A percentile compares a stretch with the other conserved stretches of the same genome.
These are phyloP conservation scores for Pyrenopolyporus hunteri DNA, from an alignment of 495 filamentous ascomycete genomes.

Conservation along the genomic window DNA sequence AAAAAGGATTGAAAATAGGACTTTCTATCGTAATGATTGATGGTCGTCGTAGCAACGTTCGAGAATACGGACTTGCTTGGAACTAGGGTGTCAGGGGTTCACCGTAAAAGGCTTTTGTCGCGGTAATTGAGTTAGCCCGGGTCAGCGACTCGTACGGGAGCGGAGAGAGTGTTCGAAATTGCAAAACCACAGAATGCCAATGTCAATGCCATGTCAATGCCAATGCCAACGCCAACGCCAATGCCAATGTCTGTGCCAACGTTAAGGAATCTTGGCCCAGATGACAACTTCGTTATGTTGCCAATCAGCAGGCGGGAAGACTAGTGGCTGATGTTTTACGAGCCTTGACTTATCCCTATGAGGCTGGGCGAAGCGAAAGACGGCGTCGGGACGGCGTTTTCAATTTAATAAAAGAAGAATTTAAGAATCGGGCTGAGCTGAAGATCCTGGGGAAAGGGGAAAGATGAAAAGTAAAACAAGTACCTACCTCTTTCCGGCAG, in stretches of 20 bases:
- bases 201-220: too few relatives aligned
- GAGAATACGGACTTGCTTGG: background rate
- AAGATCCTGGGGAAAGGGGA: conserved; percentile 35
- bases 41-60: conserved; percentile 18
- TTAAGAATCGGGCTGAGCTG: background rate
- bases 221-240: too few relatives aligned
- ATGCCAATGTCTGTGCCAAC: too few relatives aligned
- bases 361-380: conserved; percentile 20
- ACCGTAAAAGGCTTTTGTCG: background rate
- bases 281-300: conserved; percentile 21
- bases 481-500: conserved; percentile 1
- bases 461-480: too few relatives aligned
- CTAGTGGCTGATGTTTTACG: conserved; percentile 2
- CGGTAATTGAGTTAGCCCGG: conserved; percentile 11
- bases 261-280: background rate
- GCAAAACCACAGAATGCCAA: conserved; percentile 19
- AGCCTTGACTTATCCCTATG: conserved; percentile 10
- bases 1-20: background rate
- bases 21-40: background rate
- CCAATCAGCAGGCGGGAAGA: background rate
- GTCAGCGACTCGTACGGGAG: conserved; percentile 15
- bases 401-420: background rate
- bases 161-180: conserved; percentile 6
- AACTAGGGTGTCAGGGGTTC: background rate
- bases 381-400: conserved; percentile 28